Evolutionary conservation across 768 basidiomycete genomes (phyloP).

Genomic region (Lactarius evosmus): DNA sequence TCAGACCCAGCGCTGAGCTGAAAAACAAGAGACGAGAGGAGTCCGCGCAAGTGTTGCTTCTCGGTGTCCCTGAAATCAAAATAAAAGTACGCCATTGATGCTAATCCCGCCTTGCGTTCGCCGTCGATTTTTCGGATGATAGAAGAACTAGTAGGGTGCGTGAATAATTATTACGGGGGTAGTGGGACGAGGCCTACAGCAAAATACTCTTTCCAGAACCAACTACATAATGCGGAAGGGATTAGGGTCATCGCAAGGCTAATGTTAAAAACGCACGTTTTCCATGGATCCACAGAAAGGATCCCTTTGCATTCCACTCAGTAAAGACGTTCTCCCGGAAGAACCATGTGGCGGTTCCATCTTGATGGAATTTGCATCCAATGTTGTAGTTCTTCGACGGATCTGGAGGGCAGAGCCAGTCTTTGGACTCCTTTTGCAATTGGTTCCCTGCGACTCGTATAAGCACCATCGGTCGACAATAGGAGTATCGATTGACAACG

Average conservation of each 20-base stretch:
- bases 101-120: no score
- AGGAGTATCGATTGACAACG: neutral
- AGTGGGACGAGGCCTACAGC: neutral
- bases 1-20: no score
- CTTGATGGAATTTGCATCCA: neutral
- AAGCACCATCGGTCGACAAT: neutral
- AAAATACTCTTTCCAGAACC: no score
- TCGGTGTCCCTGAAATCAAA: no score
- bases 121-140: no score
- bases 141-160: no score
- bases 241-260: neutral
- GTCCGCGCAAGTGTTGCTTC: no score
- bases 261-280: constrained; percentile 2
- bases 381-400: constrained; percentile 9
- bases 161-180: neutral
- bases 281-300: constrained; percentile 9
- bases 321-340: neutral
- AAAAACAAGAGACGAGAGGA: no score
- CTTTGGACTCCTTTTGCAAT: neutral
- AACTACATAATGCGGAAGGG: neutral
- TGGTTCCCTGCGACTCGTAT: neutral
- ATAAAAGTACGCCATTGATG: no score
- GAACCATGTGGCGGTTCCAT: constrained; percentile 4
- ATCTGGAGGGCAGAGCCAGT: constrained; percentile 16
- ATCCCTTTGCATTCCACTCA: neutral